Evolutionary conservation across 306 rosid genomes (phyloP), one percentile per base, ranked within the genome.

Genomic region (Sicyos baderoa): DNA sequence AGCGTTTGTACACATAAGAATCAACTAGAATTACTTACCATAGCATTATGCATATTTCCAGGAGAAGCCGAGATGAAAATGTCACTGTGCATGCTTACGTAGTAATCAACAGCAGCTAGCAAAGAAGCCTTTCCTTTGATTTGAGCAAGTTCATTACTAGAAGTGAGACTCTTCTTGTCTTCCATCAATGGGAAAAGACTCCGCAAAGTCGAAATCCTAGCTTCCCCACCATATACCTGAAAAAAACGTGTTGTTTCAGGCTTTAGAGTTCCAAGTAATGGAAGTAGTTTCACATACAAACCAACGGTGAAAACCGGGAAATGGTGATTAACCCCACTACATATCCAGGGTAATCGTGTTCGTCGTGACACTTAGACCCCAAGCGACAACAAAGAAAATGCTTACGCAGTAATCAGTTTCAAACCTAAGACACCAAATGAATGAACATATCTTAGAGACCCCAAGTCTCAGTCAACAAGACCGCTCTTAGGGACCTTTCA

Each of bases 11-110:
- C 21, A 47, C 7, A 48, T 57, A 25, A 7, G 47, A 62, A 75
- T 71, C 32, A 62, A 48, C 23, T 15, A 79, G 53, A 74, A 65
- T 63, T 51, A 78, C 96, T 90, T 76, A 94, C 99, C 95, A 94
- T 35, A 66, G 99, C 99, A 70, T 94, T 94, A 82, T 94, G 99
- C 99, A 94, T 94, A 70, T 94, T 94, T 81, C 99, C 99, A 4
- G 99, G 99, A 69, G 99, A 94, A 84, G 99, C 99, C 58, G 99
- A 94, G 73, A 94, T 68, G 56, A 94, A 94, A 76, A 94, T 83
- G 79, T 90, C 90, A 29, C 97, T 94, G 64, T 94, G 97, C 91
- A 94, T 73, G 81, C 89, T 78, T 35, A 94, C 84, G 37, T 94
- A 94, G 85, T 94, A 94, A 72, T 94, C 99, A 29, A 90, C 82